A percentile compares a stretch with the other conserved stretches of the same genome.
These are phyloP conservation scores for Rhizopogon vinicolor DNA, from an alignment of 768 basidiomycete species.

Conservation along the genomic window DNA sequence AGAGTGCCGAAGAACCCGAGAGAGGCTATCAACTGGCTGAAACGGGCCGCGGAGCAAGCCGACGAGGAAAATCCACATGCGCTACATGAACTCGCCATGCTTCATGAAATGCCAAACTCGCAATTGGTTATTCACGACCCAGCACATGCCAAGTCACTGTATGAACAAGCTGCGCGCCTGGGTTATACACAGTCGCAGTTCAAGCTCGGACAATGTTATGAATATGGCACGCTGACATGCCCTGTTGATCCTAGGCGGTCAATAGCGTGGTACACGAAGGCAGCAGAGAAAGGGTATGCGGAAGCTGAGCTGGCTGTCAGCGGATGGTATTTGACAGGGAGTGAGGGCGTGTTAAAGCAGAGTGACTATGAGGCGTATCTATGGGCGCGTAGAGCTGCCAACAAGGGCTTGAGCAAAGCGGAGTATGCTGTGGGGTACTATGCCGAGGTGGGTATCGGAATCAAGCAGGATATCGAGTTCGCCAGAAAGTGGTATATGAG, in stretches of 20 bases:
- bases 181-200: conserved; percentile 93
- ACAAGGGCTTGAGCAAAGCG: conserved; percentile 94
- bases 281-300: conserved; percentile 92
- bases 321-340: conserved; percentile 97
- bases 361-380: conserved; percentile 98
- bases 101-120: conserved; percentile 71
- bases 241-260: conserved; percentile 90
- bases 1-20: conserved; percentile 82
- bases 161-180: conserved; percentile 87
- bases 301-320: conserved; percentile 95
- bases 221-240: conserved; percentile 85
- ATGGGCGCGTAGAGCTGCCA: conserved; percentile 94
- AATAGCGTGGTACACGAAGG: conserved; percentile 98
- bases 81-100: conserved; percentile 87
- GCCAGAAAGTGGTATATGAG: conserved; percentile 99
- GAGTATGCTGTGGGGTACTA: conserved; percentile 99
- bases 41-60: conserved; percentile 92
- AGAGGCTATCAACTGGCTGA: conserved; percentile 93
- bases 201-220: conserved; percentile 93
- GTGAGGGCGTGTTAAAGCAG: conserved; percentile 94
- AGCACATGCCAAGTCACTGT: conserved; percentile 76
- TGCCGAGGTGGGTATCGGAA: conserved; percentile 95
- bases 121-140: conserved; percentile 75
- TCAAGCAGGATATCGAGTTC: conserved; percentile 93
- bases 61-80: conserved; percentile 99